A percentile compares a stretch with the other conserved stretches of the same genome.
phyloP scores from a whole-genome alignment of 2,329 filamentous ascomycete species.

The Phoma sp. region DNA sequence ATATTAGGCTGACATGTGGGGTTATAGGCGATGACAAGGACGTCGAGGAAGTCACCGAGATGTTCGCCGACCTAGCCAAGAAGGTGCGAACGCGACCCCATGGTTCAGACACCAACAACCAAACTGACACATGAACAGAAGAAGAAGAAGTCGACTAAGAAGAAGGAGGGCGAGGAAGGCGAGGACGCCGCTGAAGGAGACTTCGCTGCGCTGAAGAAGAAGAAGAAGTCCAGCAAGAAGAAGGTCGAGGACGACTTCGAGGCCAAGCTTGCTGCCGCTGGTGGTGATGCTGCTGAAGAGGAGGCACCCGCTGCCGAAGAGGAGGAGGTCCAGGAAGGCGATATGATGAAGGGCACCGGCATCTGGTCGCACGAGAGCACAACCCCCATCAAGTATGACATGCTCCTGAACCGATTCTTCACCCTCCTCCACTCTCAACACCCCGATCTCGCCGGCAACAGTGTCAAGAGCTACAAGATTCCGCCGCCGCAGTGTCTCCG shows the following conservation, averaged over 20 bases:
- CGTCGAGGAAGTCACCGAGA: constrained; percentile 67
- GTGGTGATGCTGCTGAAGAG: constrained; percentile 61
- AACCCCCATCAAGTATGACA: constrained; percentile 79
- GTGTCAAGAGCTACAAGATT: constrained; percentile 97
- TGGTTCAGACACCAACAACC: not conserved
- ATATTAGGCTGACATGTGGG: constrained; percentile 31
- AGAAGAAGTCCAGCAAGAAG: constrained; percentile 80
- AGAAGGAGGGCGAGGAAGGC: constrained; percentile 61
- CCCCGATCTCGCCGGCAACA: constrained; percentile 89
- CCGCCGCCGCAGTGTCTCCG: constrained; percentile 97
- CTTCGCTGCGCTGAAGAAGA: constrained; percentile 76
- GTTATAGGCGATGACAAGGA: constrained; percentile 58
- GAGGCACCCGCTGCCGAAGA: constrained; percentile 57
- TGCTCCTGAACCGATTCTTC: constrained; percentile 92
- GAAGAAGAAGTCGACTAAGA: constrained; percentile 67
- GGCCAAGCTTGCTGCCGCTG: constrained; percentile 68
- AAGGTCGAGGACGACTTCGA: constrained; percentile 68
- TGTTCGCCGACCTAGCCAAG: constrained; percentile 73
- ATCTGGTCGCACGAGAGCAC: constrained; percentile 86
- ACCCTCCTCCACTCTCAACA: constrained; percentile 92
- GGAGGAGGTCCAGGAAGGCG: constrained; percentile 66
- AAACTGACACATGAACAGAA: constrained; percentile 50
- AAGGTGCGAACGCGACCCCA: constrained; percentile 50
- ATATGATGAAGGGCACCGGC: constrained; percentile 85
- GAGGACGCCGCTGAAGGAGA: constrained; percentile 61